Conservation (phyloP, 805 yeast genomes). For the Candida boleticola region DNA sequence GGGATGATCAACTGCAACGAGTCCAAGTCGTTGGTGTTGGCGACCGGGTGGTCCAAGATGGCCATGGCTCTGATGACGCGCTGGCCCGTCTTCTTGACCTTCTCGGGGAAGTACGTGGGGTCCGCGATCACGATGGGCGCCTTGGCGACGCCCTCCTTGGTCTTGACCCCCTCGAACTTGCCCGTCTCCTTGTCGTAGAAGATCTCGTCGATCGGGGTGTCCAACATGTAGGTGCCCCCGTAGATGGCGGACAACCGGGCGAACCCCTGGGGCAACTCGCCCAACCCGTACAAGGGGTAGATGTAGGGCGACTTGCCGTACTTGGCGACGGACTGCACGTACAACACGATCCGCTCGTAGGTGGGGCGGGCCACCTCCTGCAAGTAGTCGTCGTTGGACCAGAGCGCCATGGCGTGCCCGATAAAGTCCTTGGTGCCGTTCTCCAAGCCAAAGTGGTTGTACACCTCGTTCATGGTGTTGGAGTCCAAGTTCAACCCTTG, state of each 20-base stretch:
- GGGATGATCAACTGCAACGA: conserved; percentile 94
- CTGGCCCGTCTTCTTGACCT: conserved; percentile 68
- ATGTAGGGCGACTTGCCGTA: conserved; percentile 96
- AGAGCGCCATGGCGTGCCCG: conserved; percentile 98
- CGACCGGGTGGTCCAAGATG: conserved; percentile 83
- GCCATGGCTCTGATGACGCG: conserved; percentile 84
- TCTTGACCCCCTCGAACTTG: conserved; percentile 79
- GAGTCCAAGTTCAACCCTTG: conserved; percentile 82
- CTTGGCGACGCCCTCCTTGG: conserved; percentile 87
- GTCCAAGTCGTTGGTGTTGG: conserved; percentile 77
- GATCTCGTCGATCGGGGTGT: conserved; percentile 90
- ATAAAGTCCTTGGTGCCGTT: conserved; percentile 92
- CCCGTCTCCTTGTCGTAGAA: conserved; percentile 51
- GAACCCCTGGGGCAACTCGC: conserved; percentile 98
- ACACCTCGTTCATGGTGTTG: conserved; percentile 89
- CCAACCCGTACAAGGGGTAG: conserved; percentile 94
- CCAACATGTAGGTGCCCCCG: conserved; percentile 98
- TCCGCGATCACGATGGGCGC: conserved; percentile 96
- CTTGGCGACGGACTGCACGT: conserved; percentile 86
- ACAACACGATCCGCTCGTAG: conserved; percentile 78
- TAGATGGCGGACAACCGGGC: conserved; percentile 95
- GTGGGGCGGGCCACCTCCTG: conserved; percentile 89
- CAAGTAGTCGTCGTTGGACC: conserved; percentile 89
- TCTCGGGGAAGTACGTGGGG: conserved; percentile 94
- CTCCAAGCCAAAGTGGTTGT: conserved; percentile 85